Evolutionary conservation across 2,329 filamentous ascomycete genomes (phyloP), one percentile per base, ranked within the genome.

Genomic region (Zymoseptoria tritici): DNA sequence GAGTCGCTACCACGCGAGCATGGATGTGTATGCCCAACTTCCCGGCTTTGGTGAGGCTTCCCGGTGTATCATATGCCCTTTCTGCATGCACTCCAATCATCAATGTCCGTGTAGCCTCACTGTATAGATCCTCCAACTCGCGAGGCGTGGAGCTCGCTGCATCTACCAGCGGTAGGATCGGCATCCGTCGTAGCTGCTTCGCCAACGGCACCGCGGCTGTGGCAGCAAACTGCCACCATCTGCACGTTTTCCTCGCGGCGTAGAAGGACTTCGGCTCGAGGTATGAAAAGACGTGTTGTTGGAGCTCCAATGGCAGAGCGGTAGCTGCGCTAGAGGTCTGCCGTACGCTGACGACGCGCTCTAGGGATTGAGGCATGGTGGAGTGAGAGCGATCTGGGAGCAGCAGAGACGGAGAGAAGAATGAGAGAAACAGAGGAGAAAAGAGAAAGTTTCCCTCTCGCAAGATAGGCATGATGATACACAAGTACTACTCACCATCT

Each of bases 231-330:
- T 64, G 59, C 71, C 71, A 73, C 62, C 64, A 72, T 53, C 65
- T 68, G 66, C 71, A 73, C 20, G 72, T 69, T 50, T 64, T 68
- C 8, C 71, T 62, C 1, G 70, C 68, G 6, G 66, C 61, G 57
- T 68, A 68, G 63, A 73, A 73, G 2, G 70, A 71, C 51, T 60
- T 64, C 7, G 70, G 62, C 50, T 73, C 71, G 51, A 73, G 67
- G 60, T 63, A 67, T 24, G 64, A 59, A 64, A 71, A 73, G 56
- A 72, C 61, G 22, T 71, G 71, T 62, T 73, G 71, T 55, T 71
- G 71, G 36, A 73, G 61, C 57, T 73, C 71, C 11, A 72, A 60
- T 42, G 71, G 71, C 4, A 73, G 64, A 54, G 62, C 59, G 9
- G 68, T 68, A 5, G 68, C 66, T 52, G 68, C 62, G 52, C 54